Conservation (phyloP, 768 basidiomycete species). For the Podaxis sp. region DNA sequence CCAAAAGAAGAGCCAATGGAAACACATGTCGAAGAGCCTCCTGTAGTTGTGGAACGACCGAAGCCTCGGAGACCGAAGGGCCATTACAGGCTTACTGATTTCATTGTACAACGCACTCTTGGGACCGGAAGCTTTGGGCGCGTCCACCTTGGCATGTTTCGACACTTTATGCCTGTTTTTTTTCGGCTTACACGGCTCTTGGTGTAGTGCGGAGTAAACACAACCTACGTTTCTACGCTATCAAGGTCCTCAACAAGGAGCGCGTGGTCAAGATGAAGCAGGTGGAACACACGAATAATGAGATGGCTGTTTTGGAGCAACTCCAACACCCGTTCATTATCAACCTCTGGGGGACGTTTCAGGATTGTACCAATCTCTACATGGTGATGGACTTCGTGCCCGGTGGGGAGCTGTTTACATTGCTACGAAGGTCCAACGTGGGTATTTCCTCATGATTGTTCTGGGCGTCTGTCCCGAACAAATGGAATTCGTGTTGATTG, state of each 20-base stretch:
- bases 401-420: conserved; percentile 95
- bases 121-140: conserved; percentile 98
- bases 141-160: conserved; percentile 78
- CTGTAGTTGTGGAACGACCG: conserved; percentile 16
- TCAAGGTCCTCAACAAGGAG: conserved; percentile 94
- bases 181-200: conserved; percentile 14
- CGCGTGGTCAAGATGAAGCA: conserved; percentile 92
- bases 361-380: conserved; percentile 90
- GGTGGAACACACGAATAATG: conserved; percentile 96
- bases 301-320: conserved; percentile 80
- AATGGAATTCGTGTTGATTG: neutral
- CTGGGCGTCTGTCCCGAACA: conserved; percentile 15
- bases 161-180: conserved; percentile 2
- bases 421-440: conserved; percentile 87
- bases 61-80: conserved; percentile 49
- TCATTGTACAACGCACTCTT: conserved; percentile 76
- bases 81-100: conserved; percentile 71
- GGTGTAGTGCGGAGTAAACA: conserved; percentile 81
- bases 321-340: conserved; percentile 93
- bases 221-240: conserved; percentile 93
- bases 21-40: conserved; percentile 15
- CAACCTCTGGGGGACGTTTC: conserved; percentile 95
- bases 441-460: conserved; percentile 26
- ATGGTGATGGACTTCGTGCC: conserved; percentile 98
- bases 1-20: conserved; percentile 20